Conservation (phyloP, 768 basidiomycete genomes). For the Coprinopsis strossmayeri region DNA sequence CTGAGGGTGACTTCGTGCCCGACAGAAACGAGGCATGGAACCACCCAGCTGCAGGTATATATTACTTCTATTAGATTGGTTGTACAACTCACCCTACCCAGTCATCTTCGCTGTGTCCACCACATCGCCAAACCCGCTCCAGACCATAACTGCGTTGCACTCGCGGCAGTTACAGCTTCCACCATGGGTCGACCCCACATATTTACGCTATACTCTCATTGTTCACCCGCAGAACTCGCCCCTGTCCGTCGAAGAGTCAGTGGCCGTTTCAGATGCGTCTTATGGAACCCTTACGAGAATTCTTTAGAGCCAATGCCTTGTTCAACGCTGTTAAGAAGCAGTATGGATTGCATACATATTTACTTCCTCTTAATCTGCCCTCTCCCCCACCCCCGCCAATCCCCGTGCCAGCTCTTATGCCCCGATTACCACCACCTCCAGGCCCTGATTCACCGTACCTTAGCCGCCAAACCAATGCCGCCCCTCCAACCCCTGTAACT, state of each 20-base stretch:
- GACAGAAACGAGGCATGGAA: constrained; percentile 77
- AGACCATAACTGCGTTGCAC: constrained; percentile 72
- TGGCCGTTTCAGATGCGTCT: constrained; percentile 15
- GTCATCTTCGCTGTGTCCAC: constrained; percentile 83
- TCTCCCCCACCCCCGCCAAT: constrained; percentile 60
- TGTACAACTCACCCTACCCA: constrained; percentile 19
- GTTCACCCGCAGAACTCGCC: constrained; percentile 66
- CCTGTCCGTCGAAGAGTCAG: constrained; percentile 76
- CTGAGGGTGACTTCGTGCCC: constrained; percentile 72
- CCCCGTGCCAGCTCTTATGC: constrained; percentile 57
- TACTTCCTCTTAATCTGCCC: constrained; percentile 59
- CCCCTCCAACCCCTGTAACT: constrained; percentile 14
- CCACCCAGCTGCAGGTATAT: constrained; percentile 75
- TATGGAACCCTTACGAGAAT: constrained; percentile 3
- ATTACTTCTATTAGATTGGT: constrained; percentile 7
- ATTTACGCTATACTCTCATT: constrained; percentile 70
- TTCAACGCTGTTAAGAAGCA: constrained; percentile 88
- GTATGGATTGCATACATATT: constrained; percentile 70
- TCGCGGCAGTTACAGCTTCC: constrained; percentile 63
- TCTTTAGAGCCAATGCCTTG: constrained; percentile 60
- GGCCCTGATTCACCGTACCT: constrained; percentile 25
- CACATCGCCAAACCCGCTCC: constrained; percentile 72
- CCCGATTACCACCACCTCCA: constrained; percentile 55
- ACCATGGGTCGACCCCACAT: constrained; percentile 71
- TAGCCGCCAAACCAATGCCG: constrained; percentile 9